Evolutionary conservation across 345 rosid genomes (phyloP).

Genomic region (Ricinus communis): DNA sequence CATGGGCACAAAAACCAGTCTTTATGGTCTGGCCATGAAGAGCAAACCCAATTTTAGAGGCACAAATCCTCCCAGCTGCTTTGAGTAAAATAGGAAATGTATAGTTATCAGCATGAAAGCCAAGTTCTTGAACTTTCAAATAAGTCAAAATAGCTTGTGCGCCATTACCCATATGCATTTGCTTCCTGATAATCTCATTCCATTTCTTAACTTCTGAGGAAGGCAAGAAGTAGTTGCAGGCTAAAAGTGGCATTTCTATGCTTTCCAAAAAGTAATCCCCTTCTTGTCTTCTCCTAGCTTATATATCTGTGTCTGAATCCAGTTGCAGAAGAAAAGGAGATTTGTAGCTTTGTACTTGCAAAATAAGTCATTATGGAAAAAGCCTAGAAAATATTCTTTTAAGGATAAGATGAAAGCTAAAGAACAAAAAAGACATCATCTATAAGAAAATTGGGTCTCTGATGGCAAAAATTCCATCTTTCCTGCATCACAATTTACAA

Average conservation of each 20-base stretch:
- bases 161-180: constrained; percentile 9
- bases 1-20: constrained; percentile 16
- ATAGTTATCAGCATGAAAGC: constrained; percentile 17
- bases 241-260: background rate
- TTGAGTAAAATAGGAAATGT: constrained; percentile 21
- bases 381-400: background rate
- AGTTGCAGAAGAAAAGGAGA: background rate
- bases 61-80: constrained; percentile 10
- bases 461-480: constrained; percentile 3
- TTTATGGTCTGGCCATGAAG: constrained; percentile 21
- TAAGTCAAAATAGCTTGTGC: constrained; percentile 11
- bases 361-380: background rate
- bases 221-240: background rate
- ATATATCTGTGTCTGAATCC: background rate
- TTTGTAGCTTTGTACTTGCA: background rate
- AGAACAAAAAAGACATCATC: background rate
- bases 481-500: background rate
- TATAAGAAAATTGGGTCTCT: background rate
- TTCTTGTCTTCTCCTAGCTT: background rate
- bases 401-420: background rate
- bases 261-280: background rate
- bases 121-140: constrained; percentile 6
- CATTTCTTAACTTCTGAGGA: constrained; percentile 2
- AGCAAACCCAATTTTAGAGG: constrained; percentile 6
- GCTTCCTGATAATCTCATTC: constrained; percentile 14